Evolutionary conservation across 108 stramenopile species (phyloP).

Genomic region (Skeletonema costatum): DNA sequence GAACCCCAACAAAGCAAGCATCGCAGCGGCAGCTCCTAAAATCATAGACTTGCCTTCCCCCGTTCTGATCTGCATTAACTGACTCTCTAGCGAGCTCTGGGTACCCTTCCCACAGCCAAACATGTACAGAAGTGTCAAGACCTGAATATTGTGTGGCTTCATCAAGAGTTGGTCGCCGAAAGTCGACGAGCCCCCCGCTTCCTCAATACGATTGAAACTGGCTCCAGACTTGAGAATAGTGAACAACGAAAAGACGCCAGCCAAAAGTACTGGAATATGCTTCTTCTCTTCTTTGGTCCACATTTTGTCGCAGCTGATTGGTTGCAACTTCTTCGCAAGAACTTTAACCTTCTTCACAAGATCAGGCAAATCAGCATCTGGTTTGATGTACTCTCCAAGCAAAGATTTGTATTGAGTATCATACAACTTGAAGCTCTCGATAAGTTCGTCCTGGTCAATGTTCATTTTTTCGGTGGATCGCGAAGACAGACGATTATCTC

Average conservation of each 20-base stretch:
- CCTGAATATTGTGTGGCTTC: constrained; percentile 67
- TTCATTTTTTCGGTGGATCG: neutral
- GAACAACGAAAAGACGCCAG: constrained; percentile 59
- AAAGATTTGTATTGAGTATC: constrained; percentile 53
- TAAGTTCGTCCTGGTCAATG: constrained; percentile 38
- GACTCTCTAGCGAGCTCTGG: constrained; percentile 39
- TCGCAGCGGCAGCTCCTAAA: constrained; percentile 53
- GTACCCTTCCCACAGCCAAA: constrained; percentile 49
- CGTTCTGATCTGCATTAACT: constrained; percentile 61
- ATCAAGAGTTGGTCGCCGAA: constrained; percentile 56
- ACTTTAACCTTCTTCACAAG: constrained; percentile 46
- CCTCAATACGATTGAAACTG: constrained; percentile 62
- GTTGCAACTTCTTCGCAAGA: constrained; percentile 42
- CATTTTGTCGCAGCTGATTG: constrained; percentile 27
- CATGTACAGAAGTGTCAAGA: constrained; percentile 52
- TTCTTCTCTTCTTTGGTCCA: constrained; percentile 32
- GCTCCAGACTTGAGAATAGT: constrained; percentile 66
- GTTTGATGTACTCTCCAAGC: constrained; percentile 53
- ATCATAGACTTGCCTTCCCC: constrained; percentile 75
- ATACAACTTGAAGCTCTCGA: constrained; percentile 47
- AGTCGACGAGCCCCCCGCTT: constrained; percentile 26
- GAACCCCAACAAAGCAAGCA: constrained; percentile 60
- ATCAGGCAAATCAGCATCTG: constrained; percentile 51
- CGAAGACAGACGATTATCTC: constrained; percentile 12
- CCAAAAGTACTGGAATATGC: constrained; percentile 46